phyloP scores from a whole-genome alignment of 176 grass and related monocot species.

The Ananas comosus region DNA sequence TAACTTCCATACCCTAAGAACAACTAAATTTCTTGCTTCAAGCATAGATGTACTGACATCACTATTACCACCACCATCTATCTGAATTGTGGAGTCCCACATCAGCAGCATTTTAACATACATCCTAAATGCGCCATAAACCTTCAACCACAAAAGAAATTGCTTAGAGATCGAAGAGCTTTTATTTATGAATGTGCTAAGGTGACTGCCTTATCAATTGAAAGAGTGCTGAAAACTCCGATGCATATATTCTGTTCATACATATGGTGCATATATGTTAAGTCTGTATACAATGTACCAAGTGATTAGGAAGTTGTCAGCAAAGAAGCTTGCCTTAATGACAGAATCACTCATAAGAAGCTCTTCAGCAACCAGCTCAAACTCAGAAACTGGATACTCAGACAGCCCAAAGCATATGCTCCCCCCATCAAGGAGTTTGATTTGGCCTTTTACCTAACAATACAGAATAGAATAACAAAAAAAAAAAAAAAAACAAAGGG shows the following conservation, averaged over 20 bases:
- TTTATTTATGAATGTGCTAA: background rate
- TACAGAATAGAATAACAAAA: conserved; percentile 21
- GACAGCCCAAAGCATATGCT: conserved; percentile 95
- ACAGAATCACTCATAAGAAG: conserved; percentile 98
- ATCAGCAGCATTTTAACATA: conserved; percentile 97
- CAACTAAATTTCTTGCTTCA: conserved; percentile 88
- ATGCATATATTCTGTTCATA: background rate
- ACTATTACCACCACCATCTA: conserved; percentile 80
- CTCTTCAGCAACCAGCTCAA: conserved; percentile 97
- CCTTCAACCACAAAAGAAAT: conserved; percentile 46
- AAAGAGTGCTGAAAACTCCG: too few species aligned
- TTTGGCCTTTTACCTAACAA: conserved; percentile 89
- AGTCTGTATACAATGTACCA: background rate
- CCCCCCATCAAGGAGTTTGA: conserved; percentile 72
- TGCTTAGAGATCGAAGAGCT: background rate
- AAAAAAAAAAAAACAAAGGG: conserved; percentile 4
- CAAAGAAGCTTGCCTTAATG: conserved; percentile 63
- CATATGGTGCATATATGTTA: background rate
- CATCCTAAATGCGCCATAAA: conserved; percentile 97
- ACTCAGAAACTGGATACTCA: conserved; percentile 96
- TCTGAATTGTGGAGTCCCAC: conserved; percentile 96
- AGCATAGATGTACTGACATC: conserved; percentile 84
- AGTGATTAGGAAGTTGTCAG: conserved; percentile 1
- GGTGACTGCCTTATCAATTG: too few species aligned
- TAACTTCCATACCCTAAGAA: conserved; percentile 70